phyloP scores from a whole-genome alignment of 352 stramenopile species.

The Globisporangium megalacanthum region DNA sequence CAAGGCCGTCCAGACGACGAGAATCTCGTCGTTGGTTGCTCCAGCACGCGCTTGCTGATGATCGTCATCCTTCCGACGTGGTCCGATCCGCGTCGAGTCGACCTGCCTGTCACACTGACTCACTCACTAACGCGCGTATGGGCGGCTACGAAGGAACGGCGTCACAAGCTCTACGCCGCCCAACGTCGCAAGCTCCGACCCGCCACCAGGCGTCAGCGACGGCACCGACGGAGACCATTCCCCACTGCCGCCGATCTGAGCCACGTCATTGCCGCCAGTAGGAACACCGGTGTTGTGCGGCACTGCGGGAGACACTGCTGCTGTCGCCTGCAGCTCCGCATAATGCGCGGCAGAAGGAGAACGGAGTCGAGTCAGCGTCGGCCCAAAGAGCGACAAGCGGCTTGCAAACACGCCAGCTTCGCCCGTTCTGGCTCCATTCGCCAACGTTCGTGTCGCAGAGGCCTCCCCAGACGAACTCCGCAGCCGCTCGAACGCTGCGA shows the following conservation, averaged over 20 bases:
- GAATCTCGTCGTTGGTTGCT: too few species aligned
- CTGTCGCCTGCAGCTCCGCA: not conserved
- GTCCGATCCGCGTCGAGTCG: too few species aligned
- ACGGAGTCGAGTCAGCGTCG: slow-evolving; percentile 9
- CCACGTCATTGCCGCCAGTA: not conserved
- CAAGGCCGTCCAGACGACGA: too few species aligned
- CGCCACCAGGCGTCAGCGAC: not conserved
- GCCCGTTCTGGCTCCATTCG: not conserved
- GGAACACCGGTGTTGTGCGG: too few species aligned
- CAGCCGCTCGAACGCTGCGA: slow-evolving; percentile 43
- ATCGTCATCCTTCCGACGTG: too few species aligned
- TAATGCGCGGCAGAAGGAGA: not conserved
- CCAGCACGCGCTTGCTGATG: too few species aligned
- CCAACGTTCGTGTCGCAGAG: not conserved
- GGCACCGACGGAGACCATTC: too few species aligned
- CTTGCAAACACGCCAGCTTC: slow-evolving; percentile 25
- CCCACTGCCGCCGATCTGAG: too few species aligned
- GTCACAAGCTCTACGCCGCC: slow-evolving; percentile 16
- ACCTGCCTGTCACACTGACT: not conserved
- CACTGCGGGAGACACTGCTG: not conserved
- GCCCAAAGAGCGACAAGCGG: slow-evolving; percentile 42
- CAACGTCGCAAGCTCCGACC: slow-evolving; percentile 11
- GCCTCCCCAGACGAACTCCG: slow-evolving; percentile 5
- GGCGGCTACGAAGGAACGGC: not conserved
- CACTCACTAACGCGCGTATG: not conserved